Percentiles rank a stretch among this genome's conserved stretches.
Evolutionary conservation across 23 red algal species (phyloP).

Genomic region (Agarophyton chilense): DNA sequence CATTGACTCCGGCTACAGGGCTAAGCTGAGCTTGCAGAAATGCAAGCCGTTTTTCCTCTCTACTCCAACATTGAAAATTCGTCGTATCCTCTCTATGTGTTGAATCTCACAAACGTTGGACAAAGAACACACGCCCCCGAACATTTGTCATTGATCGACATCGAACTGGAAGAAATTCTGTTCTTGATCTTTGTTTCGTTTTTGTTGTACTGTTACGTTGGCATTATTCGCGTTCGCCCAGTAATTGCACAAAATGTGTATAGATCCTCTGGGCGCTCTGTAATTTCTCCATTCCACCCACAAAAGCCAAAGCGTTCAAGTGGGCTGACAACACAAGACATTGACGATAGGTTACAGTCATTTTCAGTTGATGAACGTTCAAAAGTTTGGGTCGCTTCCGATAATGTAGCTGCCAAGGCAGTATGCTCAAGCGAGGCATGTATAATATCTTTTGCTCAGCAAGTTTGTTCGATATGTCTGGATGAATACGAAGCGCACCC

Average conservation of each 20-base stretch:
- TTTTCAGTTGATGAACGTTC: conserved; percentile 28
- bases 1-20: background rate
- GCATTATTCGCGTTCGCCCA: conserved; percentile 13
- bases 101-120: background rate
- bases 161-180: conserved; percentile 11
- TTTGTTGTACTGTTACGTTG: conserved; percentile 42
- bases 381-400: background rate
- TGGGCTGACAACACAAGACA: conserved; percentile 21
- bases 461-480: conserved; percentile 38
- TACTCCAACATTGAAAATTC: background rate
- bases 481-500: background rate
- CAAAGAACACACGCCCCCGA: background rate
- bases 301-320: conserved; percentile 14
- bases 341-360: background rate
- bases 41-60: background rate
- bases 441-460: conserved; percentile 31
- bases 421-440: background rate
- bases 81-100: background rate
- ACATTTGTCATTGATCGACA: background rate
- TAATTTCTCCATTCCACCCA: background rate
- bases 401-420: background rate
- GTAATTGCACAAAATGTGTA: background rate
- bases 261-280: background rate
- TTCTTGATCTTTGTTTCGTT: conserved; percentile 7
- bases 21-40: background rate